Evolutionary conservation across 2,329 filamentous ascomycete species (phyloP).

Genomic region (Penicillium crustosum): DNA sequence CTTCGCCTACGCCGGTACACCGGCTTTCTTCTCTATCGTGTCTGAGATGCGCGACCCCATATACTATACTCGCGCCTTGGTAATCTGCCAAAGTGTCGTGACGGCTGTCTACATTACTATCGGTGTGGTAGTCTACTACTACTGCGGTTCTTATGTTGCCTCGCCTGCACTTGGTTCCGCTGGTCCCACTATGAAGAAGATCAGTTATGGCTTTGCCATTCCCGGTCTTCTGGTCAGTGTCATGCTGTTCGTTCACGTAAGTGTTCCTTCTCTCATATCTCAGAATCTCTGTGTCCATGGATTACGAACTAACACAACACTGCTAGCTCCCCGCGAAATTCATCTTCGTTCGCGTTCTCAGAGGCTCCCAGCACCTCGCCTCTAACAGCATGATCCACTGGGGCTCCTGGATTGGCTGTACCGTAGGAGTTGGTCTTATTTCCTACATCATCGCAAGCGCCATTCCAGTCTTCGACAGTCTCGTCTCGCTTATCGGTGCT

Average conservation of each 20-base stretch:
- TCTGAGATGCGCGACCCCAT: constrained; percentile 38
- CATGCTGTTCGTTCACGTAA: constrained; percentile 22
- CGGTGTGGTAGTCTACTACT: constrained; percentile 46
- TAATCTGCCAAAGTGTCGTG: constrained; percentile 33
- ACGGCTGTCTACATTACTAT: constrained; percentile 35
- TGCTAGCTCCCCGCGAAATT: constrained; percentile 19
- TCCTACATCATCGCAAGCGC: constrained; percentile 26
- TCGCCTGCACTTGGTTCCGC: constrained; percentile 49
- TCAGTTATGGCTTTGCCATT: constrained; percentile 42
- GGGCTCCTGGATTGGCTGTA: constrained; percentile 21
- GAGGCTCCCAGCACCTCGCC: constrained; percentile 18
- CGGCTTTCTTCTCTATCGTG: constrained; percentile 35
- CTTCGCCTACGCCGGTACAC: constrained; percentile 23
- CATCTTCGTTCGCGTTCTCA: constrained; percentile 21
- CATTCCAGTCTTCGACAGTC: constrained; percentile 24
- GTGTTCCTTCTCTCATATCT: neutral
- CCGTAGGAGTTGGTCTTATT: constrained; percentile 13
- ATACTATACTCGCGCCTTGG: constrained; percentile 32
- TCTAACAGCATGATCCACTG: constrained; percentile 22
- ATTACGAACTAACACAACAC: neutral
- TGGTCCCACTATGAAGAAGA: constrained; percentile 43
- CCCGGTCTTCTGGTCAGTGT: constrained; percentile 29
- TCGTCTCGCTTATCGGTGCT: constrained; percentile 25
- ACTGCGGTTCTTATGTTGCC: constrained; percentile 46
- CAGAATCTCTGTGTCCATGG: no score